These are phyloP conservation scores for Carex myosuroides DNA, from an alignment of 176 grass and related monocot species.

Conservation along the genomic window DNA sequence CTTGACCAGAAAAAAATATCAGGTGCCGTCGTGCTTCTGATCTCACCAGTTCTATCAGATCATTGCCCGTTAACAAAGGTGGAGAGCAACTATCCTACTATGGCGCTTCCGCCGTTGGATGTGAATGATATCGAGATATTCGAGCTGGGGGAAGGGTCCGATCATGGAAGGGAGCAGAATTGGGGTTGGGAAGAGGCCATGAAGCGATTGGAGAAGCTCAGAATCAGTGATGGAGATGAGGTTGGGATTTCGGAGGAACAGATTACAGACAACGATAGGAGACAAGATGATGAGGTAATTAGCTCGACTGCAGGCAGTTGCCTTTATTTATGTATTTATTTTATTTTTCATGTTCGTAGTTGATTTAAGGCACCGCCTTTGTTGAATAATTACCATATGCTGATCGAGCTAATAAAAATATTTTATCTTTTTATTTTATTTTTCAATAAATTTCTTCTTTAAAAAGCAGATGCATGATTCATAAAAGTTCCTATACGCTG, in stretches of 20 bases:
- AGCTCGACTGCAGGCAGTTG: neutral
- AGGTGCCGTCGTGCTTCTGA: neutral
- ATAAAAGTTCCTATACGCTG: no score
- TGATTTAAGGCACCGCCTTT: no score
- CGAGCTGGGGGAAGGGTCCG: slow-evolving; percentile 3
- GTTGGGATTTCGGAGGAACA: slow-evolving; percentile 32
- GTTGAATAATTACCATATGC: no score
- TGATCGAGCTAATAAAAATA: no score
- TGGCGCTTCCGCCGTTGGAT: neutral
- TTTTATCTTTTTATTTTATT: no score
- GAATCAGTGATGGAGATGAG: slow-evolving; percentile 13
- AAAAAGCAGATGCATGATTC: no score
- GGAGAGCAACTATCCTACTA: neutral
- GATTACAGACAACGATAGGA: slow-evolving; percentile 31
- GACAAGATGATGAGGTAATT: slow-evolving; percentile 49
- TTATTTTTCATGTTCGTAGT: no score
- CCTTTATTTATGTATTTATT: neutral
- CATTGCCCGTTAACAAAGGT: neutral
- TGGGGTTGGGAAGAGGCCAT: slow-evolving; percentile 36
- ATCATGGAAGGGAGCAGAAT: neutral
- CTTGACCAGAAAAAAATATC: neutral
- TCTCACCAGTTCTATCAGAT: neutral
- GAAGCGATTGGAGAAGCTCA: slow-evolving; percentile 46
- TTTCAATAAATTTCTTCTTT: no score
- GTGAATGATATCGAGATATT: neutral